A percentile compares a stretch with the other conserved stretches of the same genome.
Evolutionary conservation across 305 asterid species (phyloP).

Genomic region (Stenogyne calaminthoides): DNA sequence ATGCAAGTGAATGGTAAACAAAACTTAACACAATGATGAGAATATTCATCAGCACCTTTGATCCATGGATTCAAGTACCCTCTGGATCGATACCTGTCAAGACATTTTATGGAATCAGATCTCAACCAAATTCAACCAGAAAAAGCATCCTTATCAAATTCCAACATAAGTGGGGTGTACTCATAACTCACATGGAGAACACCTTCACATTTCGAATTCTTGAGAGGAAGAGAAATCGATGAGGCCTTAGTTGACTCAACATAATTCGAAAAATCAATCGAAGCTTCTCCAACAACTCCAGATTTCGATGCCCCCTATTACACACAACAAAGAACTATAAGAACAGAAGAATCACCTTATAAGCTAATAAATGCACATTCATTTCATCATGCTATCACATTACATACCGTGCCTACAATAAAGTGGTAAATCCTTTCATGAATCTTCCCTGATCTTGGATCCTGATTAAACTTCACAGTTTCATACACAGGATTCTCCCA

Average conservation of each 20-base stretch:
- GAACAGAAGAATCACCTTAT: slow-evolving; percentile 15
- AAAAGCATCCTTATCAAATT: background rate
- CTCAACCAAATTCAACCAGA: slow-evolving; percentile 6
- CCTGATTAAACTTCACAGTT: slow-evolving; percentile 70
- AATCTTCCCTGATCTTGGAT: slow-evolving; percentile 76
- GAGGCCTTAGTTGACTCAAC: slow-evolving; percentile 69
- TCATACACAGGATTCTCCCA: slow-evolving; percentile 82
- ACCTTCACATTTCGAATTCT: slow-evolving; percentile 62
- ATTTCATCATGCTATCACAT: slow-evolving; percentile 13
- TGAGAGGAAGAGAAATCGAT: slow-evolving; percentile 74
- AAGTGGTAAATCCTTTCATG: slow-evolving; percentile 73
- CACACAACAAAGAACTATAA: slow-evolving; percentile 23
- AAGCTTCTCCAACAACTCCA: slow-evolving; percentile 77
- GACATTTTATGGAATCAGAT: slow-evolving; percentile 29
- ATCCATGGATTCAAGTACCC: slow-evolving; percentile 60
- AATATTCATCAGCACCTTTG: slow-evolving; percentile 55
- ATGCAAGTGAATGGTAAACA: background rate
- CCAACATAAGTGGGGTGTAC: slow-evolving; percentile 2
- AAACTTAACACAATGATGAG: background rate
- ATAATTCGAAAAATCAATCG: slow-evolving; percentile 71
- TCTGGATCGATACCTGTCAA: slow-evolving; percentile 72
- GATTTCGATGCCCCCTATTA: slow-evolving; percentile 67
- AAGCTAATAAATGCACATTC: slow-evolving; percentile 23
- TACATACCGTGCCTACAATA: slow-evolving; percentile 64
- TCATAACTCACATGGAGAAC: slow-evolving; percentile 61